These are phyloP conservation scores for Botryotinia globosa DNA, from an alignment of 2,329 filamentous ascomycete species.

Conservation along the genomic window DNA sequence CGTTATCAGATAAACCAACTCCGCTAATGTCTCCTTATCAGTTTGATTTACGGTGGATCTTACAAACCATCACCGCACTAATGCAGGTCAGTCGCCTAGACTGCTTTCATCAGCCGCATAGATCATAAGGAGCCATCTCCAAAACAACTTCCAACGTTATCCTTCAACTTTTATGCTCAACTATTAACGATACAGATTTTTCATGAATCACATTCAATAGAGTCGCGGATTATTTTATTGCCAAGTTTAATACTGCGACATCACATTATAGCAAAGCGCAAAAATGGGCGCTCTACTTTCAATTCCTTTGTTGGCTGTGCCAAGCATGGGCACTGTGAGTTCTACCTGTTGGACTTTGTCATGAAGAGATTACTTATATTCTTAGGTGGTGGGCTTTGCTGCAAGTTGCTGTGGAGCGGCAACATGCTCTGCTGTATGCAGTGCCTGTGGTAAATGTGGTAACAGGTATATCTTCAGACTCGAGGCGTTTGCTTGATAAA, in stretches of 20 bases:
- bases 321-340: conserved; percentile 80
- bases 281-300: conserved; percentile 90
- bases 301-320: conserved; percentile 82
- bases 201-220: background rate
- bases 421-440: conserved; percentile 93
- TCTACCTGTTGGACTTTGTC: conserved; percentile 3
- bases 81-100: conserved; percentile 3
- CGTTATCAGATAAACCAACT: conserved; percentile 7
- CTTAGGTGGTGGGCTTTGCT: conserved; percentile 69
- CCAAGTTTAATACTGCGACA: background rate
- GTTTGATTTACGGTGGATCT: conserved; percentile 4
- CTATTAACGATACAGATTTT: conserved; percentile 6
- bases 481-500: conserved; percentile 3
- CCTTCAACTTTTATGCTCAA: background rate
- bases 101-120: conserved; percentile 22
- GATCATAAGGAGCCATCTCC: conserved; percentile 19
- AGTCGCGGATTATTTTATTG: background rate
- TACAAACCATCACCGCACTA: conserved; percentile 11
- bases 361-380: conserved; percentile 27
- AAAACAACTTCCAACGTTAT: conserved; percentile 2
- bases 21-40: conserved; percentile 14
- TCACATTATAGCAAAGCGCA: background rate
- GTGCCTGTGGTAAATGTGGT: conserved; percentile 92
- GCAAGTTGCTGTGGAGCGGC: conserved; percentile 95
- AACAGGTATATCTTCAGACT: conserved; percentile 64